phyloP scores from a whole-genome alignment of 768 basidiomycete species.

The Termitomyces eurrhizus region DNA sequence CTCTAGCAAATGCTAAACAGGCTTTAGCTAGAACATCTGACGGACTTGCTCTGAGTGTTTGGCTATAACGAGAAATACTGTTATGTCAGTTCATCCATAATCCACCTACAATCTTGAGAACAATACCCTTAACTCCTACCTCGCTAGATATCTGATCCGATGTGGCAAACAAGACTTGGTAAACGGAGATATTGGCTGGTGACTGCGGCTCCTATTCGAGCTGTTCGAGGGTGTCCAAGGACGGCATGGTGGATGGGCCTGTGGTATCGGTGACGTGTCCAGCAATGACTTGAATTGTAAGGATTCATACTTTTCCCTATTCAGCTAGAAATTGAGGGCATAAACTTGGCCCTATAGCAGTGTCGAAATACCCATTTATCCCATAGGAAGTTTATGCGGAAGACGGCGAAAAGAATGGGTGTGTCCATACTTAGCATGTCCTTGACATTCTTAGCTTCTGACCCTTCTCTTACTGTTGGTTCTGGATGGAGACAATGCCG shows the following conservation, averaged over 20 bases:
- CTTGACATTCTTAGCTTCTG: neutral
- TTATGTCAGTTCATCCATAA: neutral
- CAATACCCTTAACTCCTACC: neutral
- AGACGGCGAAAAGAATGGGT: neutral
- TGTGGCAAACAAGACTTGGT: neutral
- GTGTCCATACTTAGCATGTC: neutral
- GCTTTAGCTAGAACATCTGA: neutral
- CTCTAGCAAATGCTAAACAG: neutral
- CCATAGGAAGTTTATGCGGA: neutral
- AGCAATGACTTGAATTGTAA: neutral
- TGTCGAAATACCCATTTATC: neutral
- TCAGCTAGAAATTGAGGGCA: neutral
- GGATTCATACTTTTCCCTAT: neutral
- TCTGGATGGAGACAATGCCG: neutral
- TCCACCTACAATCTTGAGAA: neutral
- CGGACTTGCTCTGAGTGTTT: neutral
- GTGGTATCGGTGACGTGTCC: neutral
- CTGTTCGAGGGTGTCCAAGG: neutral
- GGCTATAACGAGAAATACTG: neutral
- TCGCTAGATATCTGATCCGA: neutral
- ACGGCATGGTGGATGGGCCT: neutral
- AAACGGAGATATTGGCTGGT: neutral
- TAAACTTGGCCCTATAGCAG: neutral
- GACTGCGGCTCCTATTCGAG: neutral
- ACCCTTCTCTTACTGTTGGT: neutral